Percentiles rank a stretch among this genome's conserved stretches.
These are phyloP conservation scores for Phaeosphaeria sp. DNA, from an alignment of 2,329 filamentous ascomycete genomes.

Conservation along the genomic window DNA sequence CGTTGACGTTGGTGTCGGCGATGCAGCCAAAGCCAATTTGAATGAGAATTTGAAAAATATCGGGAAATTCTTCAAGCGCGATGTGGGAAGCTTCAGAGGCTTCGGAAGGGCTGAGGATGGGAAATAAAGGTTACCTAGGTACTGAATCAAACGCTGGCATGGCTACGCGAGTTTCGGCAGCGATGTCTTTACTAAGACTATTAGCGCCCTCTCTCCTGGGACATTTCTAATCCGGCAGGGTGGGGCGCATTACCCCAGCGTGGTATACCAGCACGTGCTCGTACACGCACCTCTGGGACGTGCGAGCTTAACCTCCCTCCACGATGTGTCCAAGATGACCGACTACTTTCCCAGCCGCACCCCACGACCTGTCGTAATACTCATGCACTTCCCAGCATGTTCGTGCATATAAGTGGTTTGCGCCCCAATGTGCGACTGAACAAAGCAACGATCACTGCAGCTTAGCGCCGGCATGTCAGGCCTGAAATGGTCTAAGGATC, in stretches of 20 bases:
- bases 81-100: constrained; percentile 66
- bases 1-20: constrained; percentile 25
- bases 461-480: neutral
- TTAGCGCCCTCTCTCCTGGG: neutral
- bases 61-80: constrained; percentile 92
- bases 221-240: neutral
- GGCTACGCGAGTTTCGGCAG: too few relatives aligned
- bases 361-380: too few relatives aligned
- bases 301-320: neutral
- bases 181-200: neutral
- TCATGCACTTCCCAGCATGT: too few relatives aligned
- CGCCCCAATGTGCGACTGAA: neutral
- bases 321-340: too few relatives aligned
- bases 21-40: constrained; percentile 67
- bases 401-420: neutral
- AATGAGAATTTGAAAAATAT: constrained; percentile 96
- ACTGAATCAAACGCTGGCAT: neutral
- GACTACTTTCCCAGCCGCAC: too few relatives aligned
- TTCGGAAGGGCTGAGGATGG: constrained; percentile 45
- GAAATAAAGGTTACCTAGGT: constrained; percentile 17
- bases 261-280: neutral
- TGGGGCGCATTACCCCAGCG: neutral
- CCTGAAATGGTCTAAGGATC: neutral
- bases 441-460: neutral
- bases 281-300: neutral